Base-by-base conservation (phyloP, 169 alveolate species). In the Fabrea salina region DNA sequence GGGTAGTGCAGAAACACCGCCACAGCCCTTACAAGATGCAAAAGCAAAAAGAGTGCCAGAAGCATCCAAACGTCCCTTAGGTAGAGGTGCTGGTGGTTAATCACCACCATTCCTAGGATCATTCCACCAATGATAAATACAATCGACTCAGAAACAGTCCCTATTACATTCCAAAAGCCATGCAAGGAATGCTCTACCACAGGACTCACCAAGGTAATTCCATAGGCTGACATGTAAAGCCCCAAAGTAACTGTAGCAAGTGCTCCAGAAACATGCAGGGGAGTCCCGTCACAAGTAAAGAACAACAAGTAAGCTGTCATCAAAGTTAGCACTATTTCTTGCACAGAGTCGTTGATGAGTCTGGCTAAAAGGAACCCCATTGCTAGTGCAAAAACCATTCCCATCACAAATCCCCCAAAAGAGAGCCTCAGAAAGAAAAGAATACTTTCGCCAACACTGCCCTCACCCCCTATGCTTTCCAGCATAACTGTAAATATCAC, bases 191-290 rank as follows among this genome's bases (percentile, higher is more conserved):
- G 82, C 53, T 85, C 94, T 32, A 82, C 80, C 50, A 56, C 77
- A 7, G 84, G 77, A 37, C 84, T 56, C n/a, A 89, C 82, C 35
- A 71, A 70, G 2, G 94, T 83, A 58, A 72, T 82, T 6, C 94
- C 94, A 58, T 49, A 53, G 7, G 84, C 84, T 22, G 89, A 83
- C 94, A 87, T 85, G 66, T 80, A 89, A 3, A 89, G 79, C n/a
- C 94, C 94, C 5, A 82, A 67, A 13, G 86, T 82, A 3, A 89
- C 92, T 41, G 86, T 75, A 8, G 94, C 79, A 3, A 89, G 53
- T 13, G 86, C 75, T 13, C 92, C 94, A 37, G 89, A 80, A 39
- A 83, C 86, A 5, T 80, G 68, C n/a, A 88, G 51, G 19, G 32
- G 41, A 7, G 88, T 58, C 37, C 53, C 75, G 50, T 89, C 91